phyloP scores from a whole-genome alignment of 129 eudicot genomes.

The Scalesia atractyloides region DNA sequence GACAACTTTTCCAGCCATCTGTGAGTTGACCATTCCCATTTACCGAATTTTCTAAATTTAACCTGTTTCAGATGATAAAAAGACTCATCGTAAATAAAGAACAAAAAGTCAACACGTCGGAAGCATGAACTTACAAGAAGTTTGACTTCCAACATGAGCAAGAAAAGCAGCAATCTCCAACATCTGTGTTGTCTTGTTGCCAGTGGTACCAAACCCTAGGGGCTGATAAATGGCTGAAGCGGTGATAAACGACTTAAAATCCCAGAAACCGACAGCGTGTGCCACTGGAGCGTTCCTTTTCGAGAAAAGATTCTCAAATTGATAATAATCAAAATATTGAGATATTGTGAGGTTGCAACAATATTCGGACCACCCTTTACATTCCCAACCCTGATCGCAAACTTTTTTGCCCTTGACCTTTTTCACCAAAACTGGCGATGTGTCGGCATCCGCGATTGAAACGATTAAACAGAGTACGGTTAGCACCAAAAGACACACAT shows the following conservation, averaged over 20 bases:
- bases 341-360: slow-evolving; percentile 90
- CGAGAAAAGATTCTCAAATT: slow-evolving; percentile 80
- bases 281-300: slow-evolving; percentile 83
- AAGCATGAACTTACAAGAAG: slow-evolving; percentile 63
- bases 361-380: slow-evolving; percentile 58
- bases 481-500: slow-evolving; percentile 22
- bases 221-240: slow-evolving; percentile 78
- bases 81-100: slow-evolving; percentile 2
- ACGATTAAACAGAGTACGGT: slow-evolving; percentile 26
- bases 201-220: slow-evolving; percentile 87
- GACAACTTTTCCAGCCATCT: background rate
- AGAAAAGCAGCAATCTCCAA: slow-evolving; percentile 87
- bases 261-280: slow-evolving; percentile 91
- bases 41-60: background rate
- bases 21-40: background rate
- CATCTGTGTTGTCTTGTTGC: slow-evolving; percentile 75
- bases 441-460: slow-evolving; percentile 29
- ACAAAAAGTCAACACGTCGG: background rate
- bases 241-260: slow-evolving; percentile 69
- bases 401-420: slow-evolving; percentile 64
- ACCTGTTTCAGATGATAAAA: background rate
- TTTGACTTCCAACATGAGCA: slow-evolving; percentile 87
- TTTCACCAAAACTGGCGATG: slow-evolving; percentile 46
- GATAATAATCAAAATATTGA: slow-evolving; percentile 76
- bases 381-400: slow-evolving; percentile 89